Evolutionary conservation across 352 stramenopile genomes (phyloP), one percentile per base, ranked within the genome.

Genomic region (Phytophthora sp.): DNA sequence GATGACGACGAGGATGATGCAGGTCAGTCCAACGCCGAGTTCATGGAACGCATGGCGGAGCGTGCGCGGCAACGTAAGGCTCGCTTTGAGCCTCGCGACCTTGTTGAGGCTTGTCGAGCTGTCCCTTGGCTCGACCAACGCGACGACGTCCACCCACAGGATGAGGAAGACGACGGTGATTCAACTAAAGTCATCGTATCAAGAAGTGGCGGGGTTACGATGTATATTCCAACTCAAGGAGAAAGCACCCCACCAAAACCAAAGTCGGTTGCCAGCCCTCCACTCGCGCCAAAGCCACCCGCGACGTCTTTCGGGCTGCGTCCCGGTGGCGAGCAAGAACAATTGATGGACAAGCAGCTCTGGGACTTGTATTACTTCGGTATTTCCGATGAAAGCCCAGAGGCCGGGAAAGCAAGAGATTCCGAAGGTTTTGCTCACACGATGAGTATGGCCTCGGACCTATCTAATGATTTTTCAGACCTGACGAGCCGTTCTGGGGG

Each of bases 311-410:
- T 72, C 41, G 52, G 50, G 27, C 24, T 62, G 20, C 34, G 28
- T 42, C 17, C 62, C 26, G 53, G 48, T 11, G 67, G 42, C 4
- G 41, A 73, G 4, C 60, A 76, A 5, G 77, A 86, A 11, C 59
- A 70, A 23, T 37, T 74, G 18, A 72, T 87, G 53, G 79, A 89
- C 42, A 80, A 88, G 21, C 77, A 89, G 45, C 66, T 89, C 12
- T 74, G 67, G 58, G 71, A 89, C 28, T 59, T 89, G 46, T 89
- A 81, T 38, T 58, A 69, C 34, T 84, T 82, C 45, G 80, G 80
- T 8, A 87, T 89, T 49, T 72, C 77, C 15, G 60, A 70, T 30
- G 68, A 82, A 51, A 32, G 49, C 4, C 57, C 59, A 5, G 31
- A 71, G n/a, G 31, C 24, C 1, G 6, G n/a, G 8, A 49, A 45